Base-by-base conservation (phyloP, 192 early-diverging fungal genomes). In the Entomortierella chlamydospora region DNA sequence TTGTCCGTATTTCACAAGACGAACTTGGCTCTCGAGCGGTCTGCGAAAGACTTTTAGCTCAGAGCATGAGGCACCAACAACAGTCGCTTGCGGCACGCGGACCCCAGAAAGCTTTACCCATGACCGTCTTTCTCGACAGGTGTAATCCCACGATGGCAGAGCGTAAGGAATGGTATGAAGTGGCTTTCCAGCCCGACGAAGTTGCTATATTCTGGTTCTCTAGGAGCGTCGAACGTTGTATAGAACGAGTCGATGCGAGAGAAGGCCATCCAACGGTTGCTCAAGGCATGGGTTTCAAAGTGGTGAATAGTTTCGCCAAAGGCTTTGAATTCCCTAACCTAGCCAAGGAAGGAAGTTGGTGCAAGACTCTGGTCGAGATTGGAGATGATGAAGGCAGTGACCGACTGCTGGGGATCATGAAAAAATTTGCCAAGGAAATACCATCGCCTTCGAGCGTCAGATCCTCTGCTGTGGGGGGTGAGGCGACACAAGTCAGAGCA, bases 51-150 rank as follows among this genome's bases (percentile, higher is more conserved):
- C 57, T 79, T 22, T 39, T 79, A 53, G 76, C 76, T 3, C 76
- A 79, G 28, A 79, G 63, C 43, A 79, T 79, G 76, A 63, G 76
- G 33, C 76, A 70, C 13, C 76, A 79, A 25, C 76, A 79, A 28
- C 65, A 68, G n/a, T 64, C 76, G 13, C 62, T 79, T 15, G 61
- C 63, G 1, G 56, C 42, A 0, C 67, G 76, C 26, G 76, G 76
- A 50, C 62, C 76, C n/a, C 60, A 62, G 20, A 79, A 70, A 39
- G 76, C 76, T 39, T 61, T 79, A 22, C 76, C 76, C 0, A 79
- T 79, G 76, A 79, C 76, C 2, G 45, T 79, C 22, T 65, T 79
- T 45, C 30, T 79, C 15, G 76, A 79, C 33, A 45, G 76, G 2
- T 79, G 76, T 41, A 79, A 79, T 18, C 76, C 76, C 4, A 79